Base-by-base conservation (phyloP, 2,329 filamentous ascomycete genomes). In the Chaetomiaceae sp. region DNA sequence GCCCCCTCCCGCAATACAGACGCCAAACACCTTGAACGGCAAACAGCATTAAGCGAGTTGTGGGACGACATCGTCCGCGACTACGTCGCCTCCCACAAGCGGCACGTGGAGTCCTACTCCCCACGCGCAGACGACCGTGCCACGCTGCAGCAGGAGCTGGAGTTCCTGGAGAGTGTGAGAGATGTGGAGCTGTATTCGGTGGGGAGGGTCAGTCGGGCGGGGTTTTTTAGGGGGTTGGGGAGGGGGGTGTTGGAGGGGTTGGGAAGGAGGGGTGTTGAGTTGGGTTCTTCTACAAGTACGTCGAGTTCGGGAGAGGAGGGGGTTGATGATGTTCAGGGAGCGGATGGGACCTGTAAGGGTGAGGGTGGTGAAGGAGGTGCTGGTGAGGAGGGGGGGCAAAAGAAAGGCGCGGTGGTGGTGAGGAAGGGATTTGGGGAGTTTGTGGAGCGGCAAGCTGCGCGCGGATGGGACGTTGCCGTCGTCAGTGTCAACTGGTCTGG, bases 141-240 rank as follows among this genome's bases (percentile, higher is more conserved):
- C 4, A 65, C 63, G 1, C 59, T 73, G 0, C 66, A 59, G 0
- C 65, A 72, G 5, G 78, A 81, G 56, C 58, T 72, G 12, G 59
- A 58, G 2, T 81, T 72, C 52, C 67, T 81, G 19, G 67, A 71
- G 11, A 72, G 70, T 17, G 64, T 76, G 59, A 70, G 70, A 31
- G 58, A 58, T 5, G 68, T 79, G 12, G 80, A 83, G 64, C 63
- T 69, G 53, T 62, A 64, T 11, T 81, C 79, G 4, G 66, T 80
- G 12, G 61, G 50, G 7, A 69, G 77, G 8, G 70, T 82, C 3
- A 69, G 68, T 33, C 63, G 60, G 14, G 72, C 72, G 2, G 68
- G 69, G 6, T 60, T 83, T 23, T 82, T 83, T 61, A 61, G 62
- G 0, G 72, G 70, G 1, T 61, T 80, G 36, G 59, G 54, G 2